Conservation (phyloP, 345 rosid genomes). For the Gossypium herbaceum region DNA sequence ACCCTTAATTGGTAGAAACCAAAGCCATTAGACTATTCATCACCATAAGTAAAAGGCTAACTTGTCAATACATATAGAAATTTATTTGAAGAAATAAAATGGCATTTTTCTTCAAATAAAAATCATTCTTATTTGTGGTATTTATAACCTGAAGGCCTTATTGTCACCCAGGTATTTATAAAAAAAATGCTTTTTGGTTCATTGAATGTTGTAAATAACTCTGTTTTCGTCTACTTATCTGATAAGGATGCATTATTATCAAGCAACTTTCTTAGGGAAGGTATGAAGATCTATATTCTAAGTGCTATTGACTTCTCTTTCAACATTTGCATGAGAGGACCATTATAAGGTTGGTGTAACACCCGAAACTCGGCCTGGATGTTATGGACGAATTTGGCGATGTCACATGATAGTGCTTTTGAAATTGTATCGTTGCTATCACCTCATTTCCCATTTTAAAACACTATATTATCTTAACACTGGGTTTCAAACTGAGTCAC, state of each 20-base stretch:
- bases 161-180: not conserved
- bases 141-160: not conserved
- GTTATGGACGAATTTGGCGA: no score
- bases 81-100: not conserved
- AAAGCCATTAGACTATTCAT: not conserved
- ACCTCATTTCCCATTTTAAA: no score
- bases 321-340: not conserved
- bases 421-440: no score
- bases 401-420: no score
- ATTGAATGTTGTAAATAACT: conserved; percentile 87
- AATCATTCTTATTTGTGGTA: not conserved
- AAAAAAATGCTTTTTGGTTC: not conserved
- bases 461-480: no score
- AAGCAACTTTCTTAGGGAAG: conserved; percentile 53
- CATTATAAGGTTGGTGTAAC: not conserved
- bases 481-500: no score
- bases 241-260: conserved; percentile 60
- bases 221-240: conserved; percentile 78
- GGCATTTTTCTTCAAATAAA: not conserved
- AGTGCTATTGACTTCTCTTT: not conserved
- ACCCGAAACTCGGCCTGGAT: no score
- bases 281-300: conserved; percentile 30
- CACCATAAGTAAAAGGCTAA: not conserved
- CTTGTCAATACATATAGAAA: not conserved
- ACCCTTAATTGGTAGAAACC: not conserved